Evolutionary conservation across 768 basidiomycete genomes (phyloP).

Genomic region (Boletus insuetus): DNA sequence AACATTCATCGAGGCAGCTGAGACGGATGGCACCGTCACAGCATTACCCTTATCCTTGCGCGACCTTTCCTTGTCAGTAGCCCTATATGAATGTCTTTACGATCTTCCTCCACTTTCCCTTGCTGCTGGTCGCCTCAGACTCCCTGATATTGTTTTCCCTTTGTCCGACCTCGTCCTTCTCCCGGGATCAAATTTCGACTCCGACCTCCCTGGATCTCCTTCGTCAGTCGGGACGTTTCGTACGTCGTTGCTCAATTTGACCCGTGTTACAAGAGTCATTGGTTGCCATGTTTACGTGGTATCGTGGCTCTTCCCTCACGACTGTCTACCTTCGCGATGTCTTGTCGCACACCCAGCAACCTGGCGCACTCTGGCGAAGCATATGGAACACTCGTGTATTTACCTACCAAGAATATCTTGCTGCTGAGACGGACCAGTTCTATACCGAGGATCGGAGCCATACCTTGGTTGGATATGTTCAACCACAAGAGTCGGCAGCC

Average conservation of each 20-base stretch:
- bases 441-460: constrained; percentile 9
- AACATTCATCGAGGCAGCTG: not conserved
- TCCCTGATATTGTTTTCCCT: not conserved
- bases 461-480: not conserved
- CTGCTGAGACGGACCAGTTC: constrained; percentile 7
- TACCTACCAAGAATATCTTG: constrained; percentile 9
- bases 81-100: not conserved
- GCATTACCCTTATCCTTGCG: not conserved
- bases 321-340: not conserved
- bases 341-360: not conserved
- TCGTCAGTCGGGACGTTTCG: too few relatives aligned
- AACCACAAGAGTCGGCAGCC: constrained; percentile 4
- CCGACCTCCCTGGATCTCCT: too few relatives aligned
- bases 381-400: constrained; percentile 18
- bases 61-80: not conserved
- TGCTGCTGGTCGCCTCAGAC: not conserved
- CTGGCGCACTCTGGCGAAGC: not conserved
- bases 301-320: too few relatives aligned
- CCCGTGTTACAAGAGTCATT: too few relatives aligned
- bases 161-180: not conserved
- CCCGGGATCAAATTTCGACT: not conserved
- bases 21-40: not conserved
- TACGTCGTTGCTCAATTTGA: too few relatives aligned
- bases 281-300: too few relatives aligned
- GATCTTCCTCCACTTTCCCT: not conserved